Conservation (phyloP, 1,284 basidiomycete species). For the Pseudozyma thailandica region DNA sequence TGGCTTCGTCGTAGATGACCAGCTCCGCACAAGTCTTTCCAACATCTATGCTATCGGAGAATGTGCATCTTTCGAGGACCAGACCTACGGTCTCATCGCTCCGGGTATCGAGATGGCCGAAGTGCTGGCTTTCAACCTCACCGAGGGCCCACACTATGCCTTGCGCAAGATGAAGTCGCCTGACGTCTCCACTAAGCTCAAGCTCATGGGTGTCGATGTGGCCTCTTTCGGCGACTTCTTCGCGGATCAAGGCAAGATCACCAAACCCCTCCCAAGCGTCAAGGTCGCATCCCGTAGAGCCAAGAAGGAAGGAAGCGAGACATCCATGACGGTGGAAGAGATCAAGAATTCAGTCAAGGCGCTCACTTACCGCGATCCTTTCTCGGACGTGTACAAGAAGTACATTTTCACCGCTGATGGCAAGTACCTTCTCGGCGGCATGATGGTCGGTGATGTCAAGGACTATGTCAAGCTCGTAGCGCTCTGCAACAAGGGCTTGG, state of each 20-base stretch:
- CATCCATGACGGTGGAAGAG: conserved; percentile 31
- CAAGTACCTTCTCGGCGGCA: conserved; percentile 79
- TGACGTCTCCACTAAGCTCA: conserved; percentile 76
- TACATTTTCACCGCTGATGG: conserved; percentile 81
- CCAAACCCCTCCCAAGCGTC: conserved; percentile 49
- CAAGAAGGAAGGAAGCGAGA: conserved; percentile 13
- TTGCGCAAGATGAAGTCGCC: conserved; percentile 74
- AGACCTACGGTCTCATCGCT: conserved; percentile 78
- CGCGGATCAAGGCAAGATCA: conserved; percentile 72
- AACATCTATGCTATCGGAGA: conserved; percentile 81
- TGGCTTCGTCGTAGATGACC: conserved; percentile 75
- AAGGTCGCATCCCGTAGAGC: conserved; percentile 13
- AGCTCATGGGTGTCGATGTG: conserved; percentile 80
- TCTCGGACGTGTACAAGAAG: conserved; percentile 74
- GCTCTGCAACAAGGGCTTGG: conserved; percentile 80
- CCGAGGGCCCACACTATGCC: conserved; percentile 69
- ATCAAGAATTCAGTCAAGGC: conserved; percentile 71
- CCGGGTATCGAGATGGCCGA: conserved; percentile 82
- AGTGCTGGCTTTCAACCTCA: conserved; percentile 79
- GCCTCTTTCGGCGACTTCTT: conserved; percentile 82
- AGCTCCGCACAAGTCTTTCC: conserved; percentile 73
- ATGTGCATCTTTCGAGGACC: conserved; percentile 77
- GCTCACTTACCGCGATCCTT: conserved; percentile 79
- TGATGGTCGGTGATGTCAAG: conserved; percentile 81
- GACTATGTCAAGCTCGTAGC: conserved; percentile 79